Evolutionary conservation across 1,284 basidiomycete species (phyloP).

Genomic region (Pisolithus thermaeus): DNA sequence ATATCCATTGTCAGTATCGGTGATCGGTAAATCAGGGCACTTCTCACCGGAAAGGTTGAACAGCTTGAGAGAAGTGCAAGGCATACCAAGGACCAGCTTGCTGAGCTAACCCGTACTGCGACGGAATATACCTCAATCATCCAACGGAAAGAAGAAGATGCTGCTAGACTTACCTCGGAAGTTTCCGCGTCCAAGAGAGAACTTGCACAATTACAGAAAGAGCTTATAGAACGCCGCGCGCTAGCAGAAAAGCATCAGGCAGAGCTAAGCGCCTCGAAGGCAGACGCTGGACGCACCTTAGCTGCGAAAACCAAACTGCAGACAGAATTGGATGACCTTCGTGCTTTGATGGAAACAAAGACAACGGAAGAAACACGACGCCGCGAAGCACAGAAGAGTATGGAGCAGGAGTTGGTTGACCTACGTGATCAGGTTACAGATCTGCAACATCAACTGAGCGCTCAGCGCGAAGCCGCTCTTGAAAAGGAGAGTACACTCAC

Average conservation of each 20-base stretch:
- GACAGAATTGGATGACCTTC: constrained; percentile 82
- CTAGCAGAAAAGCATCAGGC: constrained; percentile 64
- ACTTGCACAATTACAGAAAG: constrained; percentile 48
- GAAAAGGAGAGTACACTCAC: constrained; percentile 67
- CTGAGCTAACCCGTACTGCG: constrained; percentile 72
- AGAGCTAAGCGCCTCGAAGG: constrained; percentile 60
- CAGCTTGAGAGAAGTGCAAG: constrained; percentile 62
- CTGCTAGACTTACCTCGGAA: constrained; percentile 55
- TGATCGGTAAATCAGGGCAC: constrained; percentile 42
- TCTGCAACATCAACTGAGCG: constrained; percentile 56
- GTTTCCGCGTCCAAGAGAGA: constrained; percentile 49
- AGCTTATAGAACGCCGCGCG: constrained; percentile 61
- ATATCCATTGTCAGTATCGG: constrained; percentile 1
- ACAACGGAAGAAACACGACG: constrained; percentile 82
- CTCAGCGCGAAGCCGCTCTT: constrained; percentile 49
- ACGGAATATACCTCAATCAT: constrained; percentile 78
- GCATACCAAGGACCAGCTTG: constrained; percentile 72
- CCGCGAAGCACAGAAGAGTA: constrained; percentile 81
- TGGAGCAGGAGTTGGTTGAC: constrained; percentile 75
- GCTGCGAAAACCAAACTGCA: constrained; percentile 60
- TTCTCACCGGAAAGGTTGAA: constrained; percentile 54
- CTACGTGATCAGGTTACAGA: constrained; percentile 65
- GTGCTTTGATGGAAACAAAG: constrained; percentile 78
- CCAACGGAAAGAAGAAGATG: constrained; percentile 73
- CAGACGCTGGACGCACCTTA: constrained; percentile 52